Evolutionary conservation across 257 asterid genomes (phyloP).

Genomic region (Solanum dulcamara): DNA sequence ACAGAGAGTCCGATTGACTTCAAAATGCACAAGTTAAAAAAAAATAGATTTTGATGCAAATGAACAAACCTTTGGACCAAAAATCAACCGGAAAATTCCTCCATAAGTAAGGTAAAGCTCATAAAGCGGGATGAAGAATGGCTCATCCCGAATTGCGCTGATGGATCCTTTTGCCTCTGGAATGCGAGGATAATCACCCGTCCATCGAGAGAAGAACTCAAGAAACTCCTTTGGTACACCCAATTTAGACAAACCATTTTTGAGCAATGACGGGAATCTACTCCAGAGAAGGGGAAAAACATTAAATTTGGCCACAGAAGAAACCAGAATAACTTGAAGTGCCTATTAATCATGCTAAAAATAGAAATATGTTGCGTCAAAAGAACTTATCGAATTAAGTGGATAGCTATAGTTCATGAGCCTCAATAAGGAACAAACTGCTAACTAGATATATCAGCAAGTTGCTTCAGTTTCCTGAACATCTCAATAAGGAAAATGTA

Average conservation of each 20-base stretch:
- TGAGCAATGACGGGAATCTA: conserved; percentile 59
- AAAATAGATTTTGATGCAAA: not conserved
- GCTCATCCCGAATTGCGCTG: conserved; percentile 46
- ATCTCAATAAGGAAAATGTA: not conserved
- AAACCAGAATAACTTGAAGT: not conserved
- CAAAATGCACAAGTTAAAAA: not conserved
- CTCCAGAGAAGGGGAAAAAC: conserved; percentile 1
- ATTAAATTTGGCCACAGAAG: not conserved
- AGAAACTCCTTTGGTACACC: conserved; percentile 62
- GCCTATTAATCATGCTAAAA: not conserved
- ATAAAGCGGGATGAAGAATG: conserved; percentile 79
- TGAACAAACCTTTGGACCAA: conserved; percentile 86
- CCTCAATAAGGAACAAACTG: not conserved
- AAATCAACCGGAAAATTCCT: conserved; percentile 74
- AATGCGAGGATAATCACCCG: conserved; percentile 39
- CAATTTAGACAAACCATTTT: conserved; percentile 41
- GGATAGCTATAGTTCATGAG: not conserved
- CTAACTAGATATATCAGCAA: not conserved
- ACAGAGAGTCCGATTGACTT: not conserved
- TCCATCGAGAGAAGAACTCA: conserved; percentile 37
- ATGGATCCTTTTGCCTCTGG: conserved; percentile 90
- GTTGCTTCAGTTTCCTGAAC: not conserved
- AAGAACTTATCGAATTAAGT: not conserved
- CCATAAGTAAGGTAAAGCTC: conserved; percentile 84
- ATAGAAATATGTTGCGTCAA: not conserved